phyloP scores from a whole-genome alignment of 768 basidiomycete species.

The Leucocoprinus birnbaumii region DNA sequence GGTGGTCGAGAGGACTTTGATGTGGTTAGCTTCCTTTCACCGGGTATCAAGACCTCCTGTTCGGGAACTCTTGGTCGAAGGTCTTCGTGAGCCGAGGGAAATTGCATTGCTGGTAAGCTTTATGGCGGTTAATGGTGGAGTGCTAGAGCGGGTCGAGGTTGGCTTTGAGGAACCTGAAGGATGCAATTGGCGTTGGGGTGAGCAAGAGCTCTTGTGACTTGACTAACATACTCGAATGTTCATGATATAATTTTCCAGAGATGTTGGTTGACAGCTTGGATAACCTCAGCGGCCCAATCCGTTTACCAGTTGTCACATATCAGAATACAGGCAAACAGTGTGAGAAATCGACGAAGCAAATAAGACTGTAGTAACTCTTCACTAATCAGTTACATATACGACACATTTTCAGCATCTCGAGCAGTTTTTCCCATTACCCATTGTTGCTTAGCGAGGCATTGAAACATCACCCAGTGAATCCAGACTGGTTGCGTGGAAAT shows the following conservation, averaged over 20 bases:
- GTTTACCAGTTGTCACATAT: not conserved
- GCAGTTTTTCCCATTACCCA: too few species aligned
- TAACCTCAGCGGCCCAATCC: not conserved
- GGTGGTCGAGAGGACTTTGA: not conserved
- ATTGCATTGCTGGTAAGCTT: not conserved
- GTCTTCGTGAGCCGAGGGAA: not conserved
- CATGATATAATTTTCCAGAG: not conserved
- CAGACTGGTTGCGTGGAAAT: too few species aligned
- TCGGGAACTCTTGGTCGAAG: not conserved
- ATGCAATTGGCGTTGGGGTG: not conserved
- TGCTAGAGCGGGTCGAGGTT: not conserved
- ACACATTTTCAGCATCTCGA: too few species aligned
- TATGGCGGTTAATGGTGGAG: not conserved
- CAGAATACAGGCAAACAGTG: not conserved
- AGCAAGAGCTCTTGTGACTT: not conserved
- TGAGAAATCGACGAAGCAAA: not conserved
- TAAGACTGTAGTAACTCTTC: conserved; percentile 43
- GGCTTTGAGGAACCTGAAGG: not conserved
- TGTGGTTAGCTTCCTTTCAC: not conserved
- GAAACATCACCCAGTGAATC: too few species aligned
- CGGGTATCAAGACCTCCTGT: not conserved
- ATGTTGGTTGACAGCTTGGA: not conserved
- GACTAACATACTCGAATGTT: not conserved
- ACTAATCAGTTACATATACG: too few species aligned
- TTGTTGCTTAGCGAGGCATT: too few species aligned